These are phyloP conservation scores for Scalesia atractyloides DNA, from an alignment of 129 eudicot species.

Conservation along the genomic window DNA sequence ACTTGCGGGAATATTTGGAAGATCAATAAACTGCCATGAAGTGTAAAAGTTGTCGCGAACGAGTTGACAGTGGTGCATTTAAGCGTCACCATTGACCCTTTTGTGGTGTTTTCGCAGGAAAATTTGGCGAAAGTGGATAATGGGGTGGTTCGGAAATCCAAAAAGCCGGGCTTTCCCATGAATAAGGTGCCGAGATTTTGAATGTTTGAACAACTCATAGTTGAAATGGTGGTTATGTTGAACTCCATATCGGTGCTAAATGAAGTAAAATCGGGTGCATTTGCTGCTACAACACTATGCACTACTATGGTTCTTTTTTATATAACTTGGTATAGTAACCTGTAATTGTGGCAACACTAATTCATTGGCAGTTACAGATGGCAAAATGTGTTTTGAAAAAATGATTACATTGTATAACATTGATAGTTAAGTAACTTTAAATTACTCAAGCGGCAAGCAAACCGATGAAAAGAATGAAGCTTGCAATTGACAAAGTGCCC, in stretches of 20 bases:
- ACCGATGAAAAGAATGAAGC: conserved; percentile 94
- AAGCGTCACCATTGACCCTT: conserved; percentile 66
- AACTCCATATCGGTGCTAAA: conserved; percentile 77
- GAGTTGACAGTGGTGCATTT: conserved; percentile 67
- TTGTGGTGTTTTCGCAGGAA: conserved; percentile 76
- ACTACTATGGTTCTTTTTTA: conserved; percentile 78
- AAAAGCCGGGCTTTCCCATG: conserved; percentile 61
- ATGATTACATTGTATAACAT: conserved; percentile 18
- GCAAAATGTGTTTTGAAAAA: conserved; percentile 13
- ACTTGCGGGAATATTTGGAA: conserved; percentile 74
- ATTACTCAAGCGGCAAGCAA: conserved; percentile 82
- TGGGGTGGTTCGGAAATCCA: conserved; percentile 50
- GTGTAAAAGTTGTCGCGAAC: conserved; percentile 54
- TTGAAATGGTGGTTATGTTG: conserved; percentile 81
- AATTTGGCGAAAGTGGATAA: conserved; percentile 66
- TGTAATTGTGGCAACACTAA: too few species aligned
- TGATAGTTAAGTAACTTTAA: not conserved
- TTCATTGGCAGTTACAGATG: not conserved
- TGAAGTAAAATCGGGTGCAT: conserved; percentile 65
- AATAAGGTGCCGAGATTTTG: conserved; percentile 64
- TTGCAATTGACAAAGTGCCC: conserved; percentile 90
- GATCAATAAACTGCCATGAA: conserved; percentile 90
- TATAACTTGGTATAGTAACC: conserved; percentile 80
- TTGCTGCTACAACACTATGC: conserved; percentile 80
- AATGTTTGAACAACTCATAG: conserved; percentile 79